phyloP scores from a whole-genome alignment of 2,329 filamentous ascomycete species.

The Xylariaceae sp. region DNA sequence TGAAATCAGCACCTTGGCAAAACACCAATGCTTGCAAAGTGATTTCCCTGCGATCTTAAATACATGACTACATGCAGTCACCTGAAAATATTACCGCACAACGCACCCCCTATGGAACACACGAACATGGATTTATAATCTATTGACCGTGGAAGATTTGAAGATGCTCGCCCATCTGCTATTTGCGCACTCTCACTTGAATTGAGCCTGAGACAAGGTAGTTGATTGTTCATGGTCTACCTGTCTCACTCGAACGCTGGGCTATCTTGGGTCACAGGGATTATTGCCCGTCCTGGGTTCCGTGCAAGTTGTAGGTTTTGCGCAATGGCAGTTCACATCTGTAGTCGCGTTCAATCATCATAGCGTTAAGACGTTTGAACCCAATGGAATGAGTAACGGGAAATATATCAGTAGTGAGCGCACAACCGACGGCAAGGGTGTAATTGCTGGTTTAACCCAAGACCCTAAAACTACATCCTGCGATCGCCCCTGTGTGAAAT shows the following conservation, averaged over 20 bases:
- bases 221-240: neutral
- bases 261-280: neutral
- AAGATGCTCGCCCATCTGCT: neutral
- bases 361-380: neutral
- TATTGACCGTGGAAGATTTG: neutral
- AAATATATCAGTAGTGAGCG: slow-evolving; percentile 8
- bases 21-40: too few species aligned
- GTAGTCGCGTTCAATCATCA: neutral
- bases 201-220: neutral
- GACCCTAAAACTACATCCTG: slow-evolving; percentile 29
- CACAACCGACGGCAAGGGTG: slow-evolving; percentile 12
- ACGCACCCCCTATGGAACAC: too few species aligned
- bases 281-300: neutral
- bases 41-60: too few species aligned
- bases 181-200: neutral
- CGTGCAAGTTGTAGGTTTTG: neutral
- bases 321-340: neutral
- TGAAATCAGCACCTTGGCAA: too few species aligned
- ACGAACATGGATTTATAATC: too few species aligned
- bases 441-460: slow-evolving; percentile 24
- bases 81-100: too few species aligned
- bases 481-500: slow-evolving; percentile 16
- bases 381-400: neutral
- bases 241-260: neutral
- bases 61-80: too few species aligned